Base-by-base conservation (phyloP, 352 stramenopile species). In the Phytophthora megakarya region DNA sequence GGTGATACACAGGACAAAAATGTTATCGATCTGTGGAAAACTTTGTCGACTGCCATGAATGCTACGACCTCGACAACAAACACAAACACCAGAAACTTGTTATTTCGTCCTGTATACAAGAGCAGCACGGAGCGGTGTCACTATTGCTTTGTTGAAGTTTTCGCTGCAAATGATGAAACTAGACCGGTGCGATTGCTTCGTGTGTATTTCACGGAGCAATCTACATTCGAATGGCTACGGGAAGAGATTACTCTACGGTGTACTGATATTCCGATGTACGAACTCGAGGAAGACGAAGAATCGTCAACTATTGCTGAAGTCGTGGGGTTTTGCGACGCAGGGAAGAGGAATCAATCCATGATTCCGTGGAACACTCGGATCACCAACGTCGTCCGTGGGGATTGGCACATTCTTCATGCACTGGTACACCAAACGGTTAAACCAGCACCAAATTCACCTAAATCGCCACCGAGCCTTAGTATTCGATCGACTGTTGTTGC, bases 141-240 rank as follows among this genome's bases (percentile, higher is more conserved):
- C 3, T 61, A 60, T 22, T 72, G 51, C 18, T 69, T 65, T 28
- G 48, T 75, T 30, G 32, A 74, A 19, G 23, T 66, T 18, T 59
- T 65, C 28, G 50, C 25, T 16, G 23, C 28, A n/a, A 39, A 23
- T 7, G 44, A 11, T 9, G 28, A 16, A 43, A 62, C 18, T 19
- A 52, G 38, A 37, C 48, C 47, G 1, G 25, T 61, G 1, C 57
- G 61, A 10, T 52, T 84, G 8, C 56, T 84, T 16, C 70, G 70
- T 7, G 75, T 81, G 15, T 84, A 75, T 45, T 78, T 72, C 30
- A 70, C 64, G 1, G 52, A 63, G 11, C 28, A 50, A 5, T 37
- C 38, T 18, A 80, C 66, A 18, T 67, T 78, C 33, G 59, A 65
- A 48, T 80, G 72, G 72, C 62, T 84, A 3, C 54, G 59, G n/a